These are phyloP conservation scores for Delonix regia DNA, from an alignment of 306 rosid species.

Conservation along the genomic window DNA sequence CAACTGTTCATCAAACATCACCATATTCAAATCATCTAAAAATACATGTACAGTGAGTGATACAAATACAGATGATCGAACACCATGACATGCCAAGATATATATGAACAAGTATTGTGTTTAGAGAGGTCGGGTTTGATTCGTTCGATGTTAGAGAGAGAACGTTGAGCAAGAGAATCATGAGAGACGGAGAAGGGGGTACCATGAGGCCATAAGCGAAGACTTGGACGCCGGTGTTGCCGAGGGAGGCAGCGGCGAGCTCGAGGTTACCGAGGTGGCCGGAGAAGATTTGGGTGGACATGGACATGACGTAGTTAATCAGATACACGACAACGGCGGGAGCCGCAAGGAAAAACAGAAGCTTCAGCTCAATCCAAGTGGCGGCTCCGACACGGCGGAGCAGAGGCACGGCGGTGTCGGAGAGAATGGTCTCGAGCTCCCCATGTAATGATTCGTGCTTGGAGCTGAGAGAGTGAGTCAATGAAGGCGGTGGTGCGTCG, in stretches of 20 bases:
- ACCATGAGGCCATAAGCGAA: conserved; percentile 84
- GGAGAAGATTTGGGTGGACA: conserved; percentile 68
- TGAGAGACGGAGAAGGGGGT: not conserved
- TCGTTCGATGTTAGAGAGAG: not conserved
- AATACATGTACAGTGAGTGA: too few species aligned
- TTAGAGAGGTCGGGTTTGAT: too few species aligned
- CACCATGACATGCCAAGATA: too few species aligned
- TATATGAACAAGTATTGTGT: too few species aligned
- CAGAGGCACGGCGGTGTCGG: conserved; percentile 43
- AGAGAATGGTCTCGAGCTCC: conserved; percentile 63
- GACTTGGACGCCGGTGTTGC: conserved; percentile 73
- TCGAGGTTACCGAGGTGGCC: conserved; percentile 78
- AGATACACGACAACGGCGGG: conserved; percentile 67
- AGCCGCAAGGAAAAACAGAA: conserved; percentile 59
- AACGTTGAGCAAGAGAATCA: not conserved
- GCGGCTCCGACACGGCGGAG: conserved; percentile 40
- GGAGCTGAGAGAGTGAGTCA: conserved; percentile 26
- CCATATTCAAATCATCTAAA: not conserved
- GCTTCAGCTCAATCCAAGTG: conserved; percentile 59
- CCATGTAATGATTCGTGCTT: conserved; percentile 33
- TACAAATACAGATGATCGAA: too few species aligned
- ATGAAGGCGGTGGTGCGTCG: conserved; percentile 9
- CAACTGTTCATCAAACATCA: conserved; percentile 45
- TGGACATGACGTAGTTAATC: conserved; percentile 67
- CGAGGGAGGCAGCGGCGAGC: conserved; percentile 80